These are phyloP conservation scores for Globisporangium echinulatum DNA, from an alignment of 352 stramenopile genomes.

Conservation along the genomic window DNA sequence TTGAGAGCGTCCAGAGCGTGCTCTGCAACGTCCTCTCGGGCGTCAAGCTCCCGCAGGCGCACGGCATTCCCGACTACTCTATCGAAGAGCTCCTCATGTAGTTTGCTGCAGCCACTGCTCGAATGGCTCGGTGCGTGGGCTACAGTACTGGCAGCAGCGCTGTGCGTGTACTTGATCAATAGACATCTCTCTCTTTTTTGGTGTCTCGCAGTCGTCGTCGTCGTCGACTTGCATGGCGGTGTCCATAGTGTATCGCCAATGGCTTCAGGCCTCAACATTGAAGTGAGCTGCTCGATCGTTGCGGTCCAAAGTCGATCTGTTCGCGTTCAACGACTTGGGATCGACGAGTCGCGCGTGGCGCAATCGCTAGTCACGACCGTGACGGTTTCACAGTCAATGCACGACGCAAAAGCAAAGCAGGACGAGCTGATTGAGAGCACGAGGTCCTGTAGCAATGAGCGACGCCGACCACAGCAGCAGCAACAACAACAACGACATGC, in stretches of 20 bases:
- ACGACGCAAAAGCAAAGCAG: too few species aligned
- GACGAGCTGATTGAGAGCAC: too few species aligned
- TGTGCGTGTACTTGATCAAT: neutral
- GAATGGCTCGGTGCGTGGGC: too few species aligned
- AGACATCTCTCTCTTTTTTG: neutral
- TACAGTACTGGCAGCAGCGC: too few species aligned
- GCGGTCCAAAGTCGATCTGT: too few species aligned
- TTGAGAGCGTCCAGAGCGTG: slow-evolving; percentile 64
- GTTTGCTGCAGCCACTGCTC: neutral
- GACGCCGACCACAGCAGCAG: slow-evolving; percentile 8
- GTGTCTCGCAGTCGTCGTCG: neutral
- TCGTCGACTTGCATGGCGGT: neutral
- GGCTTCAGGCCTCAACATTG: too few species aligned
- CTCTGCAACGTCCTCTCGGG: slow-evolving; percentile 76
- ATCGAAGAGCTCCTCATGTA: slow-evolving; percentile 73
- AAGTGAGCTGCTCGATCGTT: too few species aligned
- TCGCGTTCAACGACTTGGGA: too few species aligned
- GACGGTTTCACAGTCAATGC: too few species aligned
- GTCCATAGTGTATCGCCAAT: too few species aligned
- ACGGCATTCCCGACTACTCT: slow-evolving; percentile 68
- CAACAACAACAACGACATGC: slow-evolving; percentile 20
- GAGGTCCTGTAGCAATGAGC: neutral
- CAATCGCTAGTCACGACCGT: too few species aligned
- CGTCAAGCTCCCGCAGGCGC: slow-evolving; percentile 51
- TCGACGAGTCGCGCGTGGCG: too few species aligned